Conservation (phyloP, 2,329 filamentous ascomycete genomes). For the Anthostomella pinea region DNA sequence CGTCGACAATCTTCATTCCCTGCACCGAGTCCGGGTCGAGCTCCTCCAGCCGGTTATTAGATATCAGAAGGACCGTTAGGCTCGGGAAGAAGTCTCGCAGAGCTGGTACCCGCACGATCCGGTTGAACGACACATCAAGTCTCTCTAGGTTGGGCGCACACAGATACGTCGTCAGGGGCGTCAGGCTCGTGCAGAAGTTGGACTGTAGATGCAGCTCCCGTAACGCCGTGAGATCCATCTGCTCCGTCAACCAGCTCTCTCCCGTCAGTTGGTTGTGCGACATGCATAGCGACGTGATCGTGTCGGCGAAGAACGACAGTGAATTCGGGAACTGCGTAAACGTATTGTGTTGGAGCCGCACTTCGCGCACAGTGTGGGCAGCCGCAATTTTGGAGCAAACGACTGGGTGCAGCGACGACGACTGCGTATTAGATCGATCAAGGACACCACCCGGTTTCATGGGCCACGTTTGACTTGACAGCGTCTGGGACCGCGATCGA, state of each 20-base stretch:
- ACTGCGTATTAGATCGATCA: constrained; percentile 67
- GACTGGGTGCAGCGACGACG: constrained; percentile 56
- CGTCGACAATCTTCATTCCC: constrained; percentile 73
- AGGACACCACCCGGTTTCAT: constrained; percentile 61
- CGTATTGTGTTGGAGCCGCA: constrained; percentile 76
- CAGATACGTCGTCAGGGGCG: constrained; percentile 63
- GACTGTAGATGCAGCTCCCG: constrained; percentile 73
- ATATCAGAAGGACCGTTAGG: constrained; percentile 67
- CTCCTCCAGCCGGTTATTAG: constrained; percentile 75
- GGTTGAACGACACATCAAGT: constrained; percentile 79
- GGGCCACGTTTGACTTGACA: constrained; percentile 49
- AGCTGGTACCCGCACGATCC: constrained; percentile 66
- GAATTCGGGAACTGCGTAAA: constrained; percentile 68
- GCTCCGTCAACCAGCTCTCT: constrained; percentile 62
- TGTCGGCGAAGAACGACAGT: constrained; percentile 67
- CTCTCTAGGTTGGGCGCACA: constrained; percentile 72
- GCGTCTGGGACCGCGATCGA: constrained; percentile 47
- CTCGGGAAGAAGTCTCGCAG: constrained; percentile 67
- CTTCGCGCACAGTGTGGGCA: constrained; percentile 48
- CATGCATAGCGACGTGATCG: constrained; percentile 69
- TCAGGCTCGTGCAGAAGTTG: constrained; percentile 70
- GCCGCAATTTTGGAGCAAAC: constrained; percentile 54
- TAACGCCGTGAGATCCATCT: constrained; percentile 68
- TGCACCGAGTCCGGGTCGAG: constrained; percentile 70
- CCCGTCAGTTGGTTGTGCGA: constrained; percentile 70